Conservation (phyloP, 352 stramenopile genomes). For the Stramenopiles sp. region DNA sequence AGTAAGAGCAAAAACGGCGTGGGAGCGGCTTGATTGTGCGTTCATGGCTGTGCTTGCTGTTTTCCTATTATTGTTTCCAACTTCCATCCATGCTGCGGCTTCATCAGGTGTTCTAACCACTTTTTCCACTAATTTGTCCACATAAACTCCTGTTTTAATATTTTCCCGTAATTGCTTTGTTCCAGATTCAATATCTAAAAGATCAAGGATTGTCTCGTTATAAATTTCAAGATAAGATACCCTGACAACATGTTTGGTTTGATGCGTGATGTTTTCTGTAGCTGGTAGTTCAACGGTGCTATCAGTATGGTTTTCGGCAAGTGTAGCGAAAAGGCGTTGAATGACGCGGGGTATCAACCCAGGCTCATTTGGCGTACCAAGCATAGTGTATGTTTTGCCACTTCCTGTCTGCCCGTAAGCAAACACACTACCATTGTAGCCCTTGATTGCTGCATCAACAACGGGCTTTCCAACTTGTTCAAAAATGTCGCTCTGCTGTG, state of each 20-base stretch:
- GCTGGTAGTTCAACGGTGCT: no score
- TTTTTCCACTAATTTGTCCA: background rate
- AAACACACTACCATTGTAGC: slow-evolving; percentile 66
- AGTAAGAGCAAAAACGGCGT: slow-evolving; percentile 93
- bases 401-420: slow-evolving; percentile 62
- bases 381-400: slow-evolving; percentile 65
- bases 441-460: slow-evolving; percentile 51
- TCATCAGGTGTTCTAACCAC: background rate
- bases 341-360: slow-evolving; percentile 57
- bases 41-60: slow-evolving; percentile 88
- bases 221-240: slow-evolving; percentile 85
- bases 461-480: slow-evolving; percentile 41
- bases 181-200: slow-evolving; percentile 40
- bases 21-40: slow-evolving; percentile 81
- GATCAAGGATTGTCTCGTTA: slow-evolving; percentile 77
- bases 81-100: background rate
- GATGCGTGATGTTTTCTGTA: background rate
- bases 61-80: slow-evolving; percentile 18
- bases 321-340: slow-evolving; percentile 17
- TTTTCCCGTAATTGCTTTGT: background rate
- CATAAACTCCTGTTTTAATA: background rate
- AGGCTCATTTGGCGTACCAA: slow-evolving; percentile 35
- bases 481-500: slow-evolving; percentile 52
- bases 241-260: background rate
- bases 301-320: background rate